phyloP scores from a whole-genome alignment of 2,329 filamentous ascomycete genomes.

The Hymenoscyphus occultus region DNA sequence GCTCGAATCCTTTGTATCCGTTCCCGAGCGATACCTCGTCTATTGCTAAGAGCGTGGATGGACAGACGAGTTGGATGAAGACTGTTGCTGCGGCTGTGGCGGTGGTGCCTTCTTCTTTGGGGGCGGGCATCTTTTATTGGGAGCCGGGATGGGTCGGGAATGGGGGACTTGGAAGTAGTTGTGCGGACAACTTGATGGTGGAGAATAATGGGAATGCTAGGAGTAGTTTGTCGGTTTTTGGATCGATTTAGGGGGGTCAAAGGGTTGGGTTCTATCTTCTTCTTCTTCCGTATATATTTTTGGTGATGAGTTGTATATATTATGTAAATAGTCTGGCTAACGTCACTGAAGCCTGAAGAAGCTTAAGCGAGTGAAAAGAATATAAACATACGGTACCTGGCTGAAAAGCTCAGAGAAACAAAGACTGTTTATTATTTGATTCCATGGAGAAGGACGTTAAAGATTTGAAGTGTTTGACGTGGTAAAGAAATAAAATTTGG shows the following conservation, averaged over 20 bases:
- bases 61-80: conserved; percentile 61
- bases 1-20: conserved; percentile 52
- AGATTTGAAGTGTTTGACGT: too few species aligned
- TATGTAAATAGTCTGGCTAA: background rate
- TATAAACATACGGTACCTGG: too few species aligned
- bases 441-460: too few species aligned
- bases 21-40: conserved; percentile 59
- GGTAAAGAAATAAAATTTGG: too few species aligned
- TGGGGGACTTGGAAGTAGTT: conserved; percentile 61
- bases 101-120: conserved; percentile 45
- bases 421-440: too few species aligned
- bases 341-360: too few species aligned
- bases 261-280: background rate
- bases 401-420: too few species aligned
- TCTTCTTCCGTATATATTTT: background rate
- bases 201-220: conserved; percentile 51
- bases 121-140: conserved; percentile 68
- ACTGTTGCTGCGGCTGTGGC: conserved; percentile 55
- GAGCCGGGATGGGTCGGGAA: conserved; percentile 71
- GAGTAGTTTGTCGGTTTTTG: conserved; percentile 56
- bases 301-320: background rate
- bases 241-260: conserved; percentile 22
- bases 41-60: conserved; percentile 61
- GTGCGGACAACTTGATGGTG: conserved; percentile 62
- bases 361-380: too few species aligned